A percentile compares a stretch with the other conserved stretches of the same genome.
These are phyloP conservation scores for Quercus bicolor DNA, from an alignment of 306 rosid genomes.

Conservation along the genomic window DNA sequence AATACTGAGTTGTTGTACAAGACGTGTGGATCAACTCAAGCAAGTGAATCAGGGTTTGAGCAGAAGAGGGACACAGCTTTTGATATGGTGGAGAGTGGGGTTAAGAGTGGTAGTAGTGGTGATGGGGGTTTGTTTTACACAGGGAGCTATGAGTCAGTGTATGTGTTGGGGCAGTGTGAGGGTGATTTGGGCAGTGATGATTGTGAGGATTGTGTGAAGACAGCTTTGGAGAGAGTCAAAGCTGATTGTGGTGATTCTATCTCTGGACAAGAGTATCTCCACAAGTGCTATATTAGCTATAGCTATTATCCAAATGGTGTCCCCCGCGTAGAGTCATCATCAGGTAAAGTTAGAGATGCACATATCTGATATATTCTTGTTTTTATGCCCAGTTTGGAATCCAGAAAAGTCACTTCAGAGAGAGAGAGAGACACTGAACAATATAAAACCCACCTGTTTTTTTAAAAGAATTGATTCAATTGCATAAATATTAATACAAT, in stretches of 20 bases:
- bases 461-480: no score
- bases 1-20: slow-evolving; percentile 56
- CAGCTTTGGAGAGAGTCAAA: slow-evolving; percentile 52
- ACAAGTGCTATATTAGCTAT: slow-evolving; percentile 69
- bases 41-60: slow-evolving; percentile 51
- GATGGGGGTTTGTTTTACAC: slow-evolving; percentile 61
- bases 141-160: slow-evolving; percentile 60
- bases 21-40: slow-evolving; percentile 51
- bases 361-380: neutral
- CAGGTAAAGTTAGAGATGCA: slow-evolving; percentile 38
- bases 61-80: slow-evolving; percentile 59
- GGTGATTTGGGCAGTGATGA: slow-evolving; percentile 57
- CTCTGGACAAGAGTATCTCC: slow-evolving; percentile 76
- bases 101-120: slow-evolving; percentile 26
- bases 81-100: slow-evolving; percentile 53
- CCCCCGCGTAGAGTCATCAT: slow-evolving; percentile 39
- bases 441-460: no score
- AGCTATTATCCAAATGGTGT: slow-evolving; percentile 77
- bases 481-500: no score
- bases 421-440: no score
- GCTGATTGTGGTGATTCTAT: slow-evolving; percentile 49
- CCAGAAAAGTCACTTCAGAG: no score
- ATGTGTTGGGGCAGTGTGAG: slow-evolving; percentile 87
- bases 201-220: slow-evolving; percentile 65
- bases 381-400: neutral